Conservation (phyloP, 1,284 basidiomycete species). For the Pseudozyma sp. region DNA sequence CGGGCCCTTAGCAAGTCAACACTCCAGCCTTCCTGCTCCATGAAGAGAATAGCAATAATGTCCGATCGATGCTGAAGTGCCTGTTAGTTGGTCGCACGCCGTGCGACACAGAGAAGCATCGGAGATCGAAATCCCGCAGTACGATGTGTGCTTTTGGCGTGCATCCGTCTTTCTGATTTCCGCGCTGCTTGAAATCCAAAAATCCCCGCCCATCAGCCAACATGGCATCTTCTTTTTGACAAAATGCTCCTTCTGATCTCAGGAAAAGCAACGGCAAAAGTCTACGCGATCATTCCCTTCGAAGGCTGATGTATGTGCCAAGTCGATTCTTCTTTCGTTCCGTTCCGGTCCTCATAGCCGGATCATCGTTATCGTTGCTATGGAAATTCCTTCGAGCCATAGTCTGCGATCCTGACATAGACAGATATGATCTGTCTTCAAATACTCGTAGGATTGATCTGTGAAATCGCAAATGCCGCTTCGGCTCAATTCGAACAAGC, state of each 20-base stretch:
- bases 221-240: neutral
- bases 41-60: no score
- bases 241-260: conserved; percentile 8
- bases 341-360: neutral
- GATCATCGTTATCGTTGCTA: no score
- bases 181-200: neutral
- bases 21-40: no score
- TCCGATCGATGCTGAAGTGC: no score
- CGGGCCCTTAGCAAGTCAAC: no score
- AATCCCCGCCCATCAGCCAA: neutral
- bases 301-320: conserved; percentile 1
- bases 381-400: no score
- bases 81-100: neutral
- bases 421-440: no score
- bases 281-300: neutral
- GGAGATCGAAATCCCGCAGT: neutral
- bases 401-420: no score
- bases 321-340: conserved; percentile 1
- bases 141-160: neutral
- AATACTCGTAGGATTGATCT: no score
- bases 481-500: neutral
- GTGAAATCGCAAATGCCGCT: neutral
- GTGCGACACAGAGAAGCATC: neutral
- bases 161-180: no score
- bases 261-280: neutral